These are phyloP conservation scores for Geosiphon pyriformis DNA, from an alignment of 192 early-diverging fungal species.

Conservation along the genomic window DNA sequence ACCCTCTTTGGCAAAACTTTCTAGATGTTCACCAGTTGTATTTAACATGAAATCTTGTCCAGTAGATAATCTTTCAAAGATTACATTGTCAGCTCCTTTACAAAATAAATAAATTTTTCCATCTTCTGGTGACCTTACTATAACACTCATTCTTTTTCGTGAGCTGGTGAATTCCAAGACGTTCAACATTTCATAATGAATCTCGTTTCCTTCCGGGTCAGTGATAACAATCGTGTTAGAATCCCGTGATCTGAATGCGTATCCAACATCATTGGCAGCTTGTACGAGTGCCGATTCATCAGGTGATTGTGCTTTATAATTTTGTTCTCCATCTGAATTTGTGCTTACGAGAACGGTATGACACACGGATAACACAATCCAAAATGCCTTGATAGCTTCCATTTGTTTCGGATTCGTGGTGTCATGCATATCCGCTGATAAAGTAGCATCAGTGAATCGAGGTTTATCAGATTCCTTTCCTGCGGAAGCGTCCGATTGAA, in stretches of 20 bases:
- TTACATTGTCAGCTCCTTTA: constrained; percentile 73
- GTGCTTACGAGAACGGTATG: constrained; percentile 55
- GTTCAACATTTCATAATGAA: constrained; percentile 54
- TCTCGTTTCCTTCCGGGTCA: constrained; percentile 20
- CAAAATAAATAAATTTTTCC: constrained; percentile 50
- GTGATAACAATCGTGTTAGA: constrained; percentile 41
- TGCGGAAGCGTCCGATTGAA: background rate
- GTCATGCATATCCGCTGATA: constrained; percentile 26
- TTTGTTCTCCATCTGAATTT: constrained; percentile 24
- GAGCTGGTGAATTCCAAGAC: constrained; percentile 69
- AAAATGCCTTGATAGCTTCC: constrained; percentile 36
- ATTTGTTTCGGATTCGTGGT: constrained; percentile 5
- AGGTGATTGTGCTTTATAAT: constrained; percentile 60
- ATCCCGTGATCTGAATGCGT: constrained; percentile 54
- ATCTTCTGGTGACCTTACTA: constrained; percentile 39
- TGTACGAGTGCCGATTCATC: constrained; percentile 65
- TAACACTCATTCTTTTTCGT: constrained; percentile 66
- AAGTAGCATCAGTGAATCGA: constrained; percentile 44
- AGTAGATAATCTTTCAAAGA: constrained; percentile 55
- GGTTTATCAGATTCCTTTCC: constrained; percentile 9
- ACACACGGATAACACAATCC: constrained; percentile 55
- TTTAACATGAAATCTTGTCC: constrained; percentile 56
- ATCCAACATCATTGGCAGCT: constrained; percentile 52
- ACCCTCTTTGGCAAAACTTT: constrained; percentile 70
- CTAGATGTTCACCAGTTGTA: constrained; percentile 65